Evolutionary conservation across 345 rosid genomes (phyloP), one percentile per base, ranked within the genome.

Genomic region (Draba incana): DNA sequence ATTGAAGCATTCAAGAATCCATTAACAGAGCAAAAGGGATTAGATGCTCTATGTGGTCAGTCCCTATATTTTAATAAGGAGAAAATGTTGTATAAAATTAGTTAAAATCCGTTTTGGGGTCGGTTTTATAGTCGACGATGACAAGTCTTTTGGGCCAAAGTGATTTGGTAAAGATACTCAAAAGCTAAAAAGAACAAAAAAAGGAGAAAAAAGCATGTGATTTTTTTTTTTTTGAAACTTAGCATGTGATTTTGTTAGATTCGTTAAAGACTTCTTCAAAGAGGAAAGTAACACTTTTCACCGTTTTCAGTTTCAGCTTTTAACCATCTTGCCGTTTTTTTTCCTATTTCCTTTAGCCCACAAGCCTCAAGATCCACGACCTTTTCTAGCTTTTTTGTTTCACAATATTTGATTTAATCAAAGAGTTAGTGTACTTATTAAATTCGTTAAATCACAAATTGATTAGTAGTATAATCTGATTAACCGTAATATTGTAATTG

Each of bases 241-340:
- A n/a, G 67, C 61, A 50, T 60, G 67, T 70, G 74, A 67, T 70
- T 51, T 70, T 60, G 42, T 50, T 39, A 44, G 16, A 6, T 39
- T 27, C 59, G 16, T 5, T 25, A 24, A 35, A 14, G 64, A 49
- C 66, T 58, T 59, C 9, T 39, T 51, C 37, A 57, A 46, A 38
- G 33, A 48, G 11, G 62, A 54, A 41, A 56, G 0, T 4, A 37
- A 49, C 47, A 64, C 72, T 56, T 68, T 68, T 68, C 64, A 56
- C 64, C 72, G 72, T 68, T 68, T 57, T 56, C 1, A 33, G 20
- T 46, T 57, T 37, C 64, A 35, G 38, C 54, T 46, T 30, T 46
- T 35, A 64, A 68, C 55, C 57, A 33, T 10, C 72, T n/a, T 68
- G 64, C 64, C 64, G 64, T 68, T 68, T 35, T 23, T 14, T 5